Evolutionary conservation across 1,284 basidiomycete genomes (phyloP).

Genomic region (Rhodotorula glutinis): DNA sequence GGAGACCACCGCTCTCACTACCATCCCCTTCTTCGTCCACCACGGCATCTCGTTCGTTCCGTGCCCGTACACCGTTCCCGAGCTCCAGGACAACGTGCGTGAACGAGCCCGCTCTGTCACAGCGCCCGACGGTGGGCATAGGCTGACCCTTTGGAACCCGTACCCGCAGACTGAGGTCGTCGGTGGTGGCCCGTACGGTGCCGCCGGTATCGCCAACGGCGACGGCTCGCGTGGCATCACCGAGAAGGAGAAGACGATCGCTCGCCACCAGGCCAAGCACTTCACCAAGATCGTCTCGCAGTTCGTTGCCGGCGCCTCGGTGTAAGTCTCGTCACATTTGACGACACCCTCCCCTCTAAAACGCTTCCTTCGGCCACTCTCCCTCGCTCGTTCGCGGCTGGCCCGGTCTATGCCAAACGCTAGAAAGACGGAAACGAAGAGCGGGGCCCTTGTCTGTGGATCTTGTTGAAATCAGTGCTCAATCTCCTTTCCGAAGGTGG

Average conservation of each 20-base stretch:
- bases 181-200: conserved; percentile 53
- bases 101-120: too few relatives aligned
- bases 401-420: too few relatives aligned
- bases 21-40: conserved; percentile 18
- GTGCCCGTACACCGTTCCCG: conserved; percentile 56
- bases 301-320: conserved; percentile 40
- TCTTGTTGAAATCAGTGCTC: too few relatives aligned
- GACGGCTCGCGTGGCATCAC: conserved; percentile 65
- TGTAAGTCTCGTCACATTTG: conserved; percentile 25
- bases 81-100: conserved; percentile 63
- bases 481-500: too few relatives aligned
- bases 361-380: not conserved
- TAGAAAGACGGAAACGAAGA: too few relatives aligned
- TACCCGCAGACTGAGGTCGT: conserved; percentile 59
- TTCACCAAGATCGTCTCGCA: conserved; percentile 54
- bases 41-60: conserved; percentile 44
- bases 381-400: too few relatives aligned
- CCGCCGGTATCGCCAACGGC: conserved; percentile 63
- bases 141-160: conserved; percentile 39
- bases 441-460: too few relatives aligned
- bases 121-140: too few relatives aligned
- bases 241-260: conserved; percentile 63
- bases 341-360: not conserved
- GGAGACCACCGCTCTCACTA: conserved; percentile 54
- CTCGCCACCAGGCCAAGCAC: conserved; percentile 52